phyloP scores from a whole-genome alignment of 1,139 yeast species.

The Suhomyces kunorum region DNA sequence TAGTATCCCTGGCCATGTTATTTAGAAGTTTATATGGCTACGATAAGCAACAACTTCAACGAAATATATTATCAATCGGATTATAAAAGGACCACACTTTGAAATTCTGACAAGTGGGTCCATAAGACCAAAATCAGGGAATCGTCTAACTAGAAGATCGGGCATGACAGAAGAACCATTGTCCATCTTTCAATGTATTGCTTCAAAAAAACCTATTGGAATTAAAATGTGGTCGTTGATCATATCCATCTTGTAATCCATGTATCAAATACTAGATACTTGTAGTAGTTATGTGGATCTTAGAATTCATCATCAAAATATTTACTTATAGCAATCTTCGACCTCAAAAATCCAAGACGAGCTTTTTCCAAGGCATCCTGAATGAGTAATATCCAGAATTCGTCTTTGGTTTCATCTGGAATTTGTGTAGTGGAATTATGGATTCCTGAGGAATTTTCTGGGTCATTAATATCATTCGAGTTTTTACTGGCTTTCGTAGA shows the following conservation, averaged over 20 bases:
- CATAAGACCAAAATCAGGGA: too few species aligned
- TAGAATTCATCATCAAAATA: slow-evolving; percentile 56
- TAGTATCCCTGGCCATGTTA: too few species aligned
- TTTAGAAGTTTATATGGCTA: not conserved
- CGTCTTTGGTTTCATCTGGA: slow-evolving; percentile 29
- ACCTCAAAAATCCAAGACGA: slow-evolving; percentile 54
- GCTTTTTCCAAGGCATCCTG: slow-evolving; percentile 60
- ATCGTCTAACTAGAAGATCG: too few species aligned
- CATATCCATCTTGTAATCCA: not conserved
- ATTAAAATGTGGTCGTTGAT: too few species aligned
- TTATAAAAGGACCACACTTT: not conserved
- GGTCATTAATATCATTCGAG: slow-evolving; percentile 11
- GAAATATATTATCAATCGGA: not conserved
- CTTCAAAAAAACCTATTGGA: too few species aligned
- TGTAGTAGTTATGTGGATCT: slow-evolving; percentile 10
- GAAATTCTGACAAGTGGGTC: too few species aligned
- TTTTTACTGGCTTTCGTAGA: slow-evolving; percentile 3
- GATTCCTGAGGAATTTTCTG: slow-evolving; percentile 7
- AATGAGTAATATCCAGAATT: slow-evolving; percentile 52
- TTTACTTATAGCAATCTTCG: slow-evolving; percentile 57
- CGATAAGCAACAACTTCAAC: not conserved
- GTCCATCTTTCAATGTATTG: too few species aligned
- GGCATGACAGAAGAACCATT: too few species aligned
- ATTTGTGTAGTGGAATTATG: slow-evolving; percentile 3
- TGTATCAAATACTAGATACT: not conserved